phyloP scores from a whole-genome alignment of 106 monocot species.

The Acorus gramineus region DNA sequence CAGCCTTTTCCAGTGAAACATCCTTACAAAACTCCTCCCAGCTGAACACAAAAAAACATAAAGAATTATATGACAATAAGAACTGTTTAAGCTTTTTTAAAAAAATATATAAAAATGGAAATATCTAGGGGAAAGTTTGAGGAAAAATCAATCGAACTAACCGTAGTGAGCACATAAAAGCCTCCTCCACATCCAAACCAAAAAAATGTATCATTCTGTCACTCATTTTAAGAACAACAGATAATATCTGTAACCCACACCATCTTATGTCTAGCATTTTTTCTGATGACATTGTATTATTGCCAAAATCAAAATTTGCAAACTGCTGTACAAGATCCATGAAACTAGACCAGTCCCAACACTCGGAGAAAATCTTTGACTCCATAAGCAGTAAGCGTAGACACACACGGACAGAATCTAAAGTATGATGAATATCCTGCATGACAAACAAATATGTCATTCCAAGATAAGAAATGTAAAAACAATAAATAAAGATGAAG shows the following conservation, averaged over 20 bases:
- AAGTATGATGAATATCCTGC: slow-evolving; percentile 37
- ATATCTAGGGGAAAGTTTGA: not conserved
- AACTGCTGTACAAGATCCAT: slow-evolving; percentile 35
- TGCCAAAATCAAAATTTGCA: slow-evolving; percentile 13
- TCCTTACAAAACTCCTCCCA: slow-evolving; percentile 86
- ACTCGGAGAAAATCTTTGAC: slow-evolving; percentile 50
- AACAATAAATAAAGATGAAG: not conserved
- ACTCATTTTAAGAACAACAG: slow-evolving; percentile 49
- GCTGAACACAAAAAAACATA: slow-evolving; percentile 19
- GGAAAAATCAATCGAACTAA: slow-evolving; percentile 15
- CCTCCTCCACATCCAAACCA: slow-evolving; percentile 37
- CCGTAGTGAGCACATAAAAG: slow-evolving; percentile 62
- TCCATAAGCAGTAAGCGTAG: slow-evolving; percentile 60
- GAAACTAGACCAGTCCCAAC: slow-evolving; percentile 88
- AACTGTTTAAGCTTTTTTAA: not conserved
- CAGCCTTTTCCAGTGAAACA: slow-evolving; percentile 69
- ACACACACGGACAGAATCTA: slow-evolving; percentile 35
- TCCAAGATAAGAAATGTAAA: slow-evolving; percentile 4
- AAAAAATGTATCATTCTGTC: slow-evolving; percentile 40
- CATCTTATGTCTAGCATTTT: slow-evolving; percentile 59
- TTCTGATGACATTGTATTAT: not conserved
- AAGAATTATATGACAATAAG: not conserved
- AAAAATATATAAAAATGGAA: not conserved
- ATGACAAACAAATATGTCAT: too few relatives aligned
- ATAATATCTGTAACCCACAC: slow-evolving; percentile 57